Conservation (phyloP, 768 basidiomycete species). For the Epithele typhae region DNA sequence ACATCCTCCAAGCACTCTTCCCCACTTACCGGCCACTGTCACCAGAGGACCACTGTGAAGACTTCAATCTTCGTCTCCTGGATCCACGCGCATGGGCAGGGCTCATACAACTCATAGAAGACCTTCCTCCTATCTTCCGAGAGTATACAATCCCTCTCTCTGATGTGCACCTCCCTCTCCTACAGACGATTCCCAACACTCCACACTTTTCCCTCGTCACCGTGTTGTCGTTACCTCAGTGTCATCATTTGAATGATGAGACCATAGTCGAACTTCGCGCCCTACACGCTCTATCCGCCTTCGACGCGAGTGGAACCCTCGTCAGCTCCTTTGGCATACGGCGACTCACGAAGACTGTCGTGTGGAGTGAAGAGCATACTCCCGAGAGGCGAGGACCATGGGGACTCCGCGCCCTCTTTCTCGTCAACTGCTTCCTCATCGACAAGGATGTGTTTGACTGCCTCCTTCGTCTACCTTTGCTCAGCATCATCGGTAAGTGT, state of each 20-base stretch:
- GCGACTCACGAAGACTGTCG: slow-evolving; percentile 46
- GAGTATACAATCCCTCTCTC: slow-evolving; percentile 47
- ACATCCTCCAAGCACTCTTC: slow-evolving; percentile 39
- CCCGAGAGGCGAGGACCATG: slow-evolving; percentile 42
- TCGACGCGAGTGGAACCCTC: slow-evolving; percentile 57
- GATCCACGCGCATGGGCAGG: slow-evolving; percentile 63
- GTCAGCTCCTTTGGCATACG: slow-evolving; percentile 51
- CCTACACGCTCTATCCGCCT: slow-evolving; percentile 52
- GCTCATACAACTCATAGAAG: slow-evolving; percentile 53
- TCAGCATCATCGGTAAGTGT: slow-evolving; percentile 56
- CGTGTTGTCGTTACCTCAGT: slow-evolving; percentile 53
- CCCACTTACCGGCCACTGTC: slow-evolving; percentile 23
- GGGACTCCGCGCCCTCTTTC: slow-evolving; percentile 52
- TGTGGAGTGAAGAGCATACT: slow-evolving; percentile 23
- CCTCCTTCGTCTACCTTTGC: slow-evolving; percentile 49
- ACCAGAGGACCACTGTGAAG: not conserved
- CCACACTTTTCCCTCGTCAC: slow-evolving; percentile 61
- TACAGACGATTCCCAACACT: slow-evolving; percentile 54
- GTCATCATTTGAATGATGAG: slow-evolving; percentile 53
- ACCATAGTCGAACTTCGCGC: slow-evolving; percentile 45
- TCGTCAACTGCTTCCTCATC: slow-evolving; percentile 50
- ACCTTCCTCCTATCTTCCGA: slow-evolving; percentile 41
- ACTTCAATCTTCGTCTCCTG: slow-evolving; percentile 21
- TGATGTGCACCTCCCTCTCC: slow-evolving; percentile 48
- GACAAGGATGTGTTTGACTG: slow-evolving; percentile 34